These are phyloP conservation scores for Posidonia oceanica DNA, from an alignment of 116 monocot species.

Conservation along the genomic window DNA sequence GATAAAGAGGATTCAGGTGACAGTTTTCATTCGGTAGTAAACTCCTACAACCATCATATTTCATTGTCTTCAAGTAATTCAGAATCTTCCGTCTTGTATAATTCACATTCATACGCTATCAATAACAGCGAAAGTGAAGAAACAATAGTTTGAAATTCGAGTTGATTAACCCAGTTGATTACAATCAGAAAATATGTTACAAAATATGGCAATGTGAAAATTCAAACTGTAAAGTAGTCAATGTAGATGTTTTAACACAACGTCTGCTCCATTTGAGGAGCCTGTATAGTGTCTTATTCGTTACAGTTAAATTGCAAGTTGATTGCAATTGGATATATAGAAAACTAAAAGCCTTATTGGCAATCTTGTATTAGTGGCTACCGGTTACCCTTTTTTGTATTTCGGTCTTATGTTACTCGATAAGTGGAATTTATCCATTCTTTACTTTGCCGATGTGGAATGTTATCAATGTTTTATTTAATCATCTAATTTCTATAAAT, in stretches of 20 bases:
- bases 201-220: not conserved
- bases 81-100: not conserved
- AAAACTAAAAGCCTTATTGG: too few relatives aligned
- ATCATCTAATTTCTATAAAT: too few relatives aligned
- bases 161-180: not conserved
- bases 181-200: not conserved
- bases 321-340: too few relatives aligned
- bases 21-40: conserved; percentile 2
- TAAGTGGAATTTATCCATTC: too few relatives aligned
- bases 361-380: too few relatives aligned
- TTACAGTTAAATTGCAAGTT: too few relatives aligned
- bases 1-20: not conserved
- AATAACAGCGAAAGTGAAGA: not conserved
- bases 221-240: not conserved
- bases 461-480: too few relatives aligned
- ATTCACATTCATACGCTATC: not conserved
- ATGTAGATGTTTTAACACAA: not conserved
- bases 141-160: not conserved
- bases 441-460: too few relatives aligned
- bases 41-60: not conserved
- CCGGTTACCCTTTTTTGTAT: too few relatives aligned
- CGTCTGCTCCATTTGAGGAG: not conserved
- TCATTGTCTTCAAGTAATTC: not conserved
- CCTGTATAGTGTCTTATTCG: too few relatives aligned
- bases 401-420: too few relatives aligned